phyloP scores from a whole-genome alignment of 805 yeast species.

The Saccharomycopsis capsularis region DNA sequence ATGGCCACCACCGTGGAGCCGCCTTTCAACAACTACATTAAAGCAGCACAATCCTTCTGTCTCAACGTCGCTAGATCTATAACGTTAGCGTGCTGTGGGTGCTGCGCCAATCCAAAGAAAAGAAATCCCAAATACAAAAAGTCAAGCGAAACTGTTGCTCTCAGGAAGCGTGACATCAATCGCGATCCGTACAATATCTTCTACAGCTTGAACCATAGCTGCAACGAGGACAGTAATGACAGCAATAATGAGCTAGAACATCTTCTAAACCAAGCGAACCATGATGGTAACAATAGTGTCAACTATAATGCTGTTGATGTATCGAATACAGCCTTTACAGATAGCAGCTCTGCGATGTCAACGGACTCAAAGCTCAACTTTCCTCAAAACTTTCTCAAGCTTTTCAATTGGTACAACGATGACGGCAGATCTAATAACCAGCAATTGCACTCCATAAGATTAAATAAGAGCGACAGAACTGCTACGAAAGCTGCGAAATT shows the following conservation, averaged over 20 bases:
- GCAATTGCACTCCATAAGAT: not conserved
- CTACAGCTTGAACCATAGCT: not conserved
- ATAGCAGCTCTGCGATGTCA: not conserved
- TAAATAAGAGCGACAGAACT: not conserved
- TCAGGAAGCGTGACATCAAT: not conserved
- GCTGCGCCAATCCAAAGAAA: not conserved
- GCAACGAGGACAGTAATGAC: not conserved
- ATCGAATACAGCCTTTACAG: not conserved
- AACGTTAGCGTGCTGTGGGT: not conserved
- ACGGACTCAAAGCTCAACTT: not conserved
- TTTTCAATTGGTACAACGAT: not conserved
- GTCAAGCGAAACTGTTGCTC: not conserved
- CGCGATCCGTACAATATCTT: slow-evolving; percentile 1
- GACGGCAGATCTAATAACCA: not conserved
- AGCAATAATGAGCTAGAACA: not conserved
- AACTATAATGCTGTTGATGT: not conserved
- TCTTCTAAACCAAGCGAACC: not conserved
- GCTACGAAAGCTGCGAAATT: not conserved
- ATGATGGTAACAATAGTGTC: not conserved
- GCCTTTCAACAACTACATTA: not conserved
- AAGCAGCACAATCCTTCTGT: not conserved
- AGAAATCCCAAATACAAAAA: not conserved
- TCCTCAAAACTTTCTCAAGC: not conserved
- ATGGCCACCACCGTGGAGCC: slow-evolving; percentile 7
- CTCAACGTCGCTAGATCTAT: not conserved